These are phyloP conservation scores for Cryptococcus neoformans DNA, from an alignment of 1,284 basidiomycete species.

Conservation along the genomic window DNA sequence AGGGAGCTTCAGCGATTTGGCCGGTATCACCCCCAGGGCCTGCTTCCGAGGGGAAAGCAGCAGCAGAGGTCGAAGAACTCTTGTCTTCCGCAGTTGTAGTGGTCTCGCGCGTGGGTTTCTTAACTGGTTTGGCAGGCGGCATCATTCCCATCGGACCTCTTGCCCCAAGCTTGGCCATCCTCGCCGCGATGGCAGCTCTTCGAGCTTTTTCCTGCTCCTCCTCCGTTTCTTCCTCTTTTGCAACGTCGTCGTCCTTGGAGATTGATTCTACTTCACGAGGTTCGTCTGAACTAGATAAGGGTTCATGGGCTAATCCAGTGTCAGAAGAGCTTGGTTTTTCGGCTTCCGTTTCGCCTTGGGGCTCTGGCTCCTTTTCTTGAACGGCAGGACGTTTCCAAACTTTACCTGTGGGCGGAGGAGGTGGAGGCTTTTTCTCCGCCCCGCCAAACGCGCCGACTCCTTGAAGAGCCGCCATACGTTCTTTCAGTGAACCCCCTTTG, in stretches of 20 bases:
- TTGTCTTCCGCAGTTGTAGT: not conserved
- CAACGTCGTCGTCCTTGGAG: too few relatives aligned
- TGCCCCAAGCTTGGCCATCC: conserved; percentile 52
- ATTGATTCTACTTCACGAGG: too few relatives aligned
- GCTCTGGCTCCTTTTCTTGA: conserved; percentile 48
- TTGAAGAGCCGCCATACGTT: conserved; percentile 87
- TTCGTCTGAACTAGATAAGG: too few relatives aligned
- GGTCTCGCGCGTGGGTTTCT: conserved; percentile 12
- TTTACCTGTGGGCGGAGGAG: conserved; percentile 60
- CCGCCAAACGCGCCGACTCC: conserved; percentile 68
- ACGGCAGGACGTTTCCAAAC: conserved; percentile 67
- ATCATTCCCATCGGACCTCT: conserved; percentile 50
- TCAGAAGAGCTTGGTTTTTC: conserved; percentile 7
- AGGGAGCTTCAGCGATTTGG: not conserved
- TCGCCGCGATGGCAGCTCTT: conserved; percentile 51
- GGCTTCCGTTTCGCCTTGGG: conserved; percentile 42
- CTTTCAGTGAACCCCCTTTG: conserved; percentile 67
- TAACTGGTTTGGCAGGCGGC: conserved; percentile 22
- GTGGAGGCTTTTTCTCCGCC: conserved; percentile 51
- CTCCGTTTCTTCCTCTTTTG: conserved; percentile 37
- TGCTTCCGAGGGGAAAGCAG: not conserved
- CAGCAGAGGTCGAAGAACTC: not conserved
- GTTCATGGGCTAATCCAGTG: too few relatives aligned
- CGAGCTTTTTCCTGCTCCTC: conserved; percentile 49
- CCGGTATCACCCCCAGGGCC: not conserved